Evolutionary conservation across 192 early-diverging fungal genomes (phyloP).

Genomic region (Diversispora epigaea): DNA sequence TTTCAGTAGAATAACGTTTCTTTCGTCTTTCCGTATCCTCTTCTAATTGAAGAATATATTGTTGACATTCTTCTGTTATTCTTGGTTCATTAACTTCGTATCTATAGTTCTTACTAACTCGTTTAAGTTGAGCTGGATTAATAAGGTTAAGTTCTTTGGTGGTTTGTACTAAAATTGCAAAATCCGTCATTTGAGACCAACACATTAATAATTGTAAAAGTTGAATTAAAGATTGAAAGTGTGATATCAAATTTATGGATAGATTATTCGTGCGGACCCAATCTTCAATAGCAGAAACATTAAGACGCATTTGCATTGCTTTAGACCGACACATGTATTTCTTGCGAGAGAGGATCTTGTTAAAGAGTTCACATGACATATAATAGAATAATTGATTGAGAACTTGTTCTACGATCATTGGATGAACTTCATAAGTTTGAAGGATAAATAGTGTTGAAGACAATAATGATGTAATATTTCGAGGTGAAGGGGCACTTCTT

Average conservation of each 20-base stretch:
- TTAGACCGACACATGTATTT: conserved; percentile 74
- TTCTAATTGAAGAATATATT: conserved; percentile 72
- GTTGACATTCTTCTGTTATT: conserved; percentile 69
- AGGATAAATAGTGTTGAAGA: conserved; percentile 67
- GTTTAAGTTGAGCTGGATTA: conserved; percentile 71
- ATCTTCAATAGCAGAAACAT: conserved; percentile 75
- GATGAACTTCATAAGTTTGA: conserved; percentile 73
- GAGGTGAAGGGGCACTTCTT: conserved; percentile 54
- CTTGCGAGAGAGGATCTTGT: conserved; percentile 76
- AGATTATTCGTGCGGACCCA: conserved; percentile 73
- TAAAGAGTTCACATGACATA: conserved; percentile 78
- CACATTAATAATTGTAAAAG: conserved; percentile 82
- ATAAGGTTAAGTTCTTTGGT: conserved; percentile 64
- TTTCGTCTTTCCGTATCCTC: conserved; percentile 63
- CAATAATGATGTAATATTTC: conserved; percentile 70
- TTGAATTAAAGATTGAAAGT: conserved; percentile 74
- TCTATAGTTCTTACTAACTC: conserved; percentile 72
- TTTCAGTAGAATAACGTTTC: conserved; percentile 34
- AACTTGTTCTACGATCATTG: conserved; percentile 66
- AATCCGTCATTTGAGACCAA: conserved; percentile 68
- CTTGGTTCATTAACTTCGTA: conserved; percentile 85
- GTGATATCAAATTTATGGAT: conserved; percentile 41
- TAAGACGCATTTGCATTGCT: conserved; percentile 84
- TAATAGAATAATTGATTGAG: conserved; percentile 78
- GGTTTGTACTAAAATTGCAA: conserved; percentile 74